Conservation (phyloP, 768 basidiomycete genomes). For the Inosperma sp. region DNA sequence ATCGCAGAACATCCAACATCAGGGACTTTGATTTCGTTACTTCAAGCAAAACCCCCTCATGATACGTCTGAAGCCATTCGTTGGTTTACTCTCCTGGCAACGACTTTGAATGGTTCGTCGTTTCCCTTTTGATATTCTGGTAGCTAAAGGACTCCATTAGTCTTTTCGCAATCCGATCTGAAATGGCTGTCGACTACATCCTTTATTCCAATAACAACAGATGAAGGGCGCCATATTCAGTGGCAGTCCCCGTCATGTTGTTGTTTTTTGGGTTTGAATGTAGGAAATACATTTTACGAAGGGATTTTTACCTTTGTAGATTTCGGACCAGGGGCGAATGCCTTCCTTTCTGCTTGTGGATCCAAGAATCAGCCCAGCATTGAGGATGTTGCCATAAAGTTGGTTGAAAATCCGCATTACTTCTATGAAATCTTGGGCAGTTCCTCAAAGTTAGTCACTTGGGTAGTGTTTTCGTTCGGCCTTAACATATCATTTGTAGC, state of each 20-base stretch:
- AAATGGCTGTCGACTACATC: constrained; percentile 49
- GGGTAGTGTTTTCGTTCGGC: background rate
- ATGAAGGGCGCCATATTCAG: constrained; percentile 30
- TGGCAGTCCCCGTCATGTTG: constrained; percentile 64
- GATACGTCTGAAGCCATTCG: constrained; percentile 49
- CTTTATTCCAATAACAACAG: constrained; percentile 60
- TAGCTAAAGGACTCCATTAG: constrained; percentile 30
- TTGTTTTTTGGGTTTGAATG: constrained; percentile 55
- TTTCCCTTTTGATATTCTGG: background rate
- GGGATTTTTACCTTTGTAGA: constrained; percentile 86
- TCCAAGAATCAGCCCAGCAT: constrained; percentile 84
- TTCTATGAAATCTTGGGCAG: constrained; percentile 74
- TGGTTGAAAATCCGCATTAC: constrained; percentile 61
- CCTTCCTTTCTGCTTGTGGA: constrained; percentile 83
- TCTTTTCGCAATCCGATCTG: constrained; percentile 55
- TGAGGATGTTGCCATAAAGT: constrained; percentile 69
- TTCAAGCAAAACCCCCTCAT: constrained; percentile 57
- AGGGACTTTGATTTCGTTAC: constrained; percentile 49
- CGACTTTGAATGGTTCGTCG: constrained; percentile 38
- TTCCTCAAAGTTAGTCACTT: constrained; percentile 51
- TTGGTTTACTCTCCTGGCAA: constrained; percentile 68
- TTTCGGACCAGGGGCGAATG: constrained; percentile 77
- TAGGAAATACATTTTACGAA: constrained; percentile 60
- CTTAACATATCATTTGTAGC: constrained; percentile 35
- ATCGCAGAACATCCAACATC: constrained; percentile 67